These are phyloP conservation scores for Penicillium steckii DNA, from an alignment of 495 filamentous ascomycete genomes.

Conservation along the genomic window DNA sequence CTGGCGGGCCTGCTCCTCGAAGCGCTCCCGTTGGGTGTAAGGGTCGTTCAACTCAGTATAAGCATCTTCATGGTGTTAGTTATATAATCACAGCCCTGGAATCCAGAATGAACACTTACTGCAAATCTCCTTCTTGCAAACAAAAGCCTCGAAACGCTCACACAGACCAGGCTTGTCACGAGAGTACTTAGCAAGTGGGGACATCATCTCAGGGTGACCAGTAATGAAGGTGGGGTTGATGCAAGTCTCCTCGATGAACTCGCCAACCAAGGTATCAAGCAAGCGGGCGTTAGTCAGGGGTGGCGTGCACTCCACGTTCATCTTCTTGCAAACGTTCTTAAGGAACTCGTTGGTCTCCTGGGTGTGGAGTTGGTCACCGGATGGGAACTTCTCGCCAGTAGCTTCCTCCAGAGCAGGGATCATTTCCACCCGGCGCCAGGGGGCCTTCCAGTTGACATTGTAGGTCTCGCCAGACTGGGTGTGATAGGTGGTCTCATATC, in stretches of 20 bases:
- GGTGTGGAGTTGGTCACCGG: slow-evolving; percentile 85
- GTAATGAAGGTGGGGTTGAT: slow-evolving; percentile 96
- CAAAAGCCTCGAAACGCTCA: slow-evolving; percentile 96
- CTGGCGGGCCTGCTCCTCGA: slow-evolving; percentile 94
- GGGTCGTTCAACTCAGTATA: slow-evolving; percentile 99
- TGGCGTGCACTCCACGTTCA: slow-evolving; percentile 83
- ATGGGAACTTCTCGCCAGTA: slow-evolving; percentile 90
- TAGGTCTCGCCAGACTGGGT: slow-evolving; percentile 81
- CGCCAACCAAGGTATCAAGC: slow-evolving; percentile 94
- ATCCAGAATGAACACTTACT: slow-evolving; percentile 29
- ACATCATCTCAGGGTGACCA: slow-evolving; percentile 96
- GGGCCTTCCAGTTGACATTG: slow-evolving; percentile 91
- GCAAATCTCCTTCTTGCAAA: slow-evolving; percentile 91
- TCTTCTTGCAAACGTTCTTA: slow-evolving; percentile 78
- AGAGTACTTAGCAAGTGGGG: slow-evolving; percentile 93
- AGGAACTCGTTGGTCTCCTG: slow-evolving; percentile 85
- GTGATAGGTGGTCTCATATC: slow-evolving; percentile 77
- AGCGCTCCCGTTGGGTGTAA: slow-evolving; percentile 88
- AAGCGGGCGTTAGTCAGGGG: slow-evolving; percentile 95
- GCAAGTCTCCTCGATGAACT: slow-evolving; percentile 92
- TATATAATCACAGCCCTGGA: slow-evolving; percentile 71
- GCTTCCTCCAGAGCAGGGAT: slow-evolving; percentile 90
- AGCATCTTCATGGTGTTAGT: slow-evolving; percentile 47
- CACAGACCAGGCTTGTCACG: slow-evolving; percentile 78
- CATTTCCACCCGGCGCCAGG: slow-evolving; percentile 95